These are phyloP conservation scores for Botrytis paeoniae DNA, from an alignment of 2,329 filamentous ascomycete genomes.

Conservation along the genomic window DNA sequence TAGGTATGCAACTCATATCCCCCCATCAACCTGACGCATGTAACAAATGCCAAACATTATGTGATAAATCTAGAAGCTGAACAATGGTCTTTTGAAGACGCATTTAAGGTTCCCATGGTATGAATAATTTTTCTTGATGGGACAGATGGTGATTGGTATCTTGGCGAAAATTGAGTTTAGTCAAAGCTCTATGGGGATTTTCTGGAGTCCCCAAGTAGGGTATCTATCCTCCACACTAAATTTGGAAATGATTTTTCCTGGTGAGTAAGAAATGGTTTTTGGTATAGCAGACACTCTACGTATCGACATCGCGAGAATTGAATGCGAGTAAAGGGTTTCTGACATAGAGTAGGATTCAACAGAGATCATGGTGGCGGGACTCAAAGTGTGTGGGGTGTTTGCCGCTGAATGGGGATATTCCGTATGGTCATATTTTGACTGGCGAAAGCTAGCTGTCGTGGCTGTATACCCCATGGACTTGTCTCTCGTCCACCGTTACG, in stretches of 20 bases:
- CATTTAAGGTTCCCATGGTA: neutral
- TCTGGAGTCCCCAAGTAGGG: neutral
- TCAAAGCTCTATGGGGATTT: slow-evolving; percentile 7
- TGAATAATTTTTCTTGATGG: neutral
- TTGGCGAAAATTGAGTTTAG: slow-evolving; percentile 1
- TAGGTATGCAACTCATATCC: neutral
- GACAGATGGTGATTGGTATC: neutral
- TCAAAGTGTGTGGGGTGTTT: neutral
- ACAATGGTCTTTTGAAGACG: neutral
- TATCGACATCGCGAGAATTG: neutral
- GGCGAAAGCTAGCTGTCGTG: neutral
- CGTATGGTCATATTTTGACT: neutral
- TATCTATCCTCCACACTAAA: neutral
- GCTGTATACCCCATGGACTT: neutral
- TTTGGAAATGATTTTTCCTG: neutral
- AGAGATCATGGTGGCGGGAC: neutral
- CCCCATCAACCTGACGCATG: neutral
- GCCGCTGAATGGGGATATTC: neutral
- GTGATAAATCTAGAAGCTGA: neutral
- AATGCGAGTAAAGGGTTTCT: neutral
- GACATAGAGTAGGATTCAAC: neutral
- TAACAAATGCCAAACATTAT: neutral
- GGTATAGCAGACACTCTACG: neutral
- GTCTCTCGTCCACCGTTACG: neutral
- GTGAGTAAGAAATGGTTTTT: neutral